Percentiles rank a stretch among this genome's conserved stretches.
Conservation (phyloP, 208 protist species). For the Novymonas esmeraldas region DNA sequence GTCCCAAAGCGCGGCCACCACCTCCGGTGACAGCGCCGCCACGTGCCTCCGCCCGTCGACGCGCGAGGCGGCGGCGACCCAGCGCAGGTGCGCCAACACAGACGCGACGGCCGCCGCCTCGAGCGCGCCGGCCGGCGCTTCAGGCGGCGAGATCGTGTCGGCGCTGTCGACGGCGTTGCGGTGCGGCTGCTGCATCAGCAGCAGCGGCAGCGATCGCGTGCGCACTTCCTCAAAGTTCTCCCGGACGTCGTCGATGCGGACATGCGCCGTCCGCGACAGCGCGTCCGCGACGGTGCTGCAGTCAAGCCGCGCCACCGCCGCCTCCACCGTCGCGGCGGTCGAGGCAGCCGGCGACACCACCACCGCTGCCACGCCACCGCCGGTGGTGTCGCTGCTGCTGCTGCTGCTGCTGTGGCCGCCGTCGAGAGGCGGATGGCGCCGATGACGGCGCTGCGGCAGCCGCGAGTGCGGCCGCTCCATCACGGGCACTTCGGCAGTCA, state of each 20-base stretch:
- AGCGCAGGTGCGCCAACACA: slow-evolving; percentile 18
- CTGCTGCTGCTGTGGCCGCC: too few species aligned
- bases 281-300: slow-evolving; percentile 16
- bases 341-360: too few species aligned
- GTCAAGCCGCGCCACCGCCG: slow-evolving; percentile 12
- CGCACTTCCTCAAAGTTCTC: slow-evolving; percentile 14
- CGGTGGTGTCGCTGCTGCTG: too few species aligned
- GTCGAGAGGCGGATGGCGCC: too few species aligned
- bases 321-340: slow-evolving; percentile 8
- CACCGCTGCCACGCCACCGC: too few species aligned
- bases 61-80: slow-evolving; percentile 14
- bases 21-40: slow-evolving; percentile 47
- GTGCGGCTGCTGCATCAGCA: slow-evolving; percentile 11
- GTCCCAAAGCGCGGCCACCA: slow-evolving; percentile 62
- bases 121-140: neutral
- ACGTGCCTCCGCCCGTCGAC: slow-evolving; percentile 52
- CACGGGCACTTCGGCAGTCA: slow-evolving; percentile 7
- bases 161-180: neutral
- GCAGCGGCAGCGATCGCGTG: slow-evolving; percentile 12
- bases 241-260: neutral
- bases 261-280: neutral
- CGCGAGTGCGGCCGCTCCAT: neutral
- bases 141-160: neutral
- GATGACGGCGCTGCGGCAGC: neutral
- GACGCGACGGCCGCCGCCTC: neutral